Evolutionary conservation across 129 eudicot genomes (phyloP).

Genomic region (Centaurea solstitialis): DNA sequence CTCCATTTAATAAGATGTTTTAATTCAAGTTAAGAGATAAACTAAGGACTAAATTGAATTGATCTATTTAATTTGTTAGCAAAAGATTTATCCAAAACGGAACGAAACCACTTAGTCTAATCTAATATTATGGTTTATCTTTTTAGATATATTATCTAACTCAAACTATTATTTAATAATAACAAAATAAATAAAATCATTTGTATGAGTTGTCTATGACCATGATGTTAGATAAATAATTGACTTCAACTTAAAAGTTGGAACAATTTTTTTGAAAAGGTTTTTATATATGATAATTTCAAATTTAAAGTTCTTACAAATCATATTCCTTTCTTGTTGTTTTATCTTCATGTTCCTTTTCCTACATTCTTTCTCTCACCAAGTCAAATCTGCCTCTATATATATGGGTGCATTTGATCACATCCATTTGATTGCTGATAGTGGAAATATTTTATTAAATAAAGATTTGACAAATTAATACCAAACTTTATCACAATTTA

Average conservation of each 20-base stretch:
- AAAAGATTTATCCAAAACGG: too few relatives aligned
- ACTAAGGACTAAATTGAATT: neutral
- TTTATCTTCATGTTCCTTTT: neutral
- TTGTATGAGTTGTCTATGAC: neutral
- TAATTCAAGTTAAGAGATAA: neutral
- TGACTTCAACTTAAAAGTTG: neutral
- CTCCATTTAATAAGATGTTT: neutral
- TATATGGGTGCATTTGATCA: neutral
- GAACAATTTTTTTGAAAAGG: neutral
- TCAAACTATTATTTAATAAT: neutral
- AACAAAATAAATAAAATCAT: neutral
- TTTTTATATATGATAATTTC: neutral
- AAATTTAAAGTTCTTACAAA: neutral
- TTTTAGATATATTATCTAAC: neutral
- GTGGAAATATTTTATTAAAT: slow-evolving; percentile 1
- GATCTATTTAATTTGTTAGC: neutral
- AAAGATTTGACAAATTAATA: slow-evolving; percentile 15
- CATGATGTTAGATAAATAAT: neutral
- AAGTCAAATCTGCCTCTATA: slow-evolving; percentile 32
- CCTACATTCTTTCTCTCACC: neutral
- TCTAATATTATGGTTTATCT: neutral
- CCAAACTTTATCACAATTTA: slow-evolving; percentile 1
- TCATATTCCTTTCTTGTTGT: neutral
- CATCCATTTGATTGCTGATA: slow-evolving; percentile 1
- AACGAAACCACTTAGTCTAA: neutral